These are phyloP conservation scores for Tylopilus sp. DNA, from an alignment of 768 basidiomycete genomes.

Conservation along the genomic window DNA sequence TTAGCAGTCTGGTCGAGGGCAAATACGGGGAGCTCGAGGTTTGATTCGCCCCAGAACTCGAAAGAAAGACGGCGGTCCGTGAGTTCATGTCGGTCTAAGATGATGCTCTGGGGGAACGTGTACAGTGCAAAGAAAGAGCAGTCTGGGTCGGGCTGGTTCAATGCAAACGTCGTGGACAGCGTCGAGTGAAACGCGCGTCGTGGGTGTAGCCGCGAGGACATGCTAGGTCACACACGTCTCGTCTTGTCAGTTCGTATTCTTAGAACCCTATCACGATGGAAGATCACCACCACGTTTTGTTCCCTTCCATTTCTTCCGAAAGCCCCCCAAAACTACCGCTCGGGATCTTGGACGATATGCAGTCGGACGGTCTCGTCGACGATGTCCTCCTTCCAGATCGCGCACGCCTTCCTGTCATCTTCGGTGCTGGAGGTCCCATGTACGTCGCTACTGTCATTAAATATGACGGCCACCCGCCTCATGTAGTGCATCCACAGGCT, in stretches of 20 bases:
- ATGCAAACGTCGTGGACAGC: conserved; percentile 19
- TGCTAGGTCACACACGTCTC: conserved; percentile 2
- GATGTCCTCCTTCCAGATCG: conserved; percentile 13
- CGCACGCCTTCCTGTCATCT: conserved; percentile 48
- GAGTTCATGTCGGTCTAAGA: conserved; percentile 46
- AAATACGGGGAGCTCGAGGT: conserved; percentile 43
- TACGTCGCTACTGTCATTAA: conserved; percentile 30
- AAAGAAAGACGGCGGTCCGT: conserved; percentile 30
- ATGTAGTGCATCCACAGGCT: conserved; percentile 42
- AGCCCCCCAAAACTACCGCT: conserved; percentile 8
- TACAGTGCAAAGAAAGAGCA: conserved; percentile 35
- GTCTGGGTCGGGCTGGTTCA: conserved; percentile 5
- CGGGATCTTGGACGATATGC: conserved; percentile 28
- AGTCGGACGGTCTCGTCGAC: conserved; percentile 14
- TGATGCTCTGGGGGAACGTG: conserved; percentile 37
- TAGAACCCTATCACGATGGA: conserved; percentile 5
- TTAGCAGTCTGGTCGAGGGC: conserved; percentile 28
- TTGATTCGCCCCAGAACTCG: conserved; percentile 34
- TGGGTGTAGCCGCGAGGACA: conserved; percentile 22
- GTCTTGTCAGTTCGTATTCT: neutral
- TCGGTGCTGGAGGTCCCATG: conserved; percentile 78
- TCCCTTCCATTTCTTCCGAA: conserved; percentile 9
- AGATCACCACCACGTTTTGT: conserved; percentile 13
- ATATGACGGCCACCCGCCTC: conserved; percentile 2
- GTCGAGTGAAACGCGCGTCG: conserved; percentile 31